Evolutionary conservation across 2,329 filamentous ascomycete species (phyloP), one percentile per base, ranked within the genome.

Genomic region (Phaeosphaeriaceae sp.): DNA sequence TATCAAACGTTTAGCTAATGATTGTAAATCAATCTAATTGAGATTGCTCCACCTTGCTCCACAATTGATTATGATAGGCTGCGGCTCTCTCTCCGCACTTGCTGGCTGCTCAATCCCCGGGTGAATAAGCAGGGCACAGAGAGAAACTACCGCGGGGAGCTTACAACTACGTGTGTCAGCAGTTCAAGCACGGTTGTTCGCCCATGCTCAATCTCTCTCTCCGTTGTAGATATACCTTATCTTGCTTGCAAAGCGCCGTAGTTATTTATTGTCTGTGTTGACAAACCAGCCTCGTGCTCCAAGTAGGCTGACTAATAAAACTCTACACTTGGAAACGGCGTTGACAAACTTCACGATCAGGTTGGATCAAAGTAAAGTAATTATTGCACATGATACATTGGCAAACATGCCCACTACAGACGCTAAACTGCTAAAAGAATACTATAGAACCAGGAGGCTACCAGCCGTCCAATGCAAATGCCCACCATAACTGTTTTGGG

Each of bases 101-200:
- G 23, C 23, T 26, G 23, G 23, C 11, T 26, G 23, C 23, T 26
- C 2, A 26, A 26, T 26, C 23, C 23, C n/a, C 11, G 11, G 23
- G 3, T 26, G 7, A 26, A 26, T 26, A 26, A 26, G 23, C 23
- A 26, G 36, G 40, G 28, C 18, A 16, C 29, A 17, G 40, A 33
- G 52, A 46, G 50, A 40, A 39, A 28, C 32, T 35, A 7, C 18
- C 38, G 16, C 12, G 15, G 17, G 11, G 23, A 41, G 53, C 53
- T 62, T 53, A 59, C 48, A 18, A 34, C 30, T 32, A 34, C 42
- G 20, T 62, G 41, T 54, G 55, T 62, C 53, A 62, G 57, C 59
- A 54, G 23, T 26, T 26, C 23, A 26, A 8, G 23, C 11, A 26
- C 11, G 32, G 32, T 34, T 34, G 8, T 15, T 11, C 32, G 16